A percentile compares a stretch with the other conserved stretches of the same genome.
These are phyloP conservation scores for Rhizoctonia solani DNA, from an alignment of 1,284 basidiomycete species.

Conservation along the genomic window DNA sequence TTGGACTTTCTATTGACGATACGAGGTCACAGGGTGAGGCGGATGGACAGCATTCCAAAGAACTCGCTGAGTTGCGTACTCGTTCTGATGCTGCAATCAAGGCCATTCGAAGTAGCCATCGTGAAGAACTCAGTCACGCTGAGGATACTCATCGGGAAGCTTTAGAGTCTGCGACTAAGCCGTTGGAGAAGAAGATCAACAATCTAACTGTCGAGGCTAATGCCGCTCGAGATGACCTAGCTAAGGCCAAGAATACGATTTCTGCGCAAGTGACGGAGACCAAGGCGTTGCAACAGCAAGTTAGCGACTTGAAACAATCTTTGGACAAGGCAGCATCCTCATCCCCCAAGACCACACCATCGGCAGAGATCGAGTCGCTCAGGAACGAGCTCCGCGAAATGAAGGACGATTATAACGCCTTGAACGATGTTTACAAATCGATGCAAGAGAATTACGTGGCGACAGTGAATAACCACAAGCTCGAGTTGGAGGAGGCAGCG, in stretches of 20 bases:
- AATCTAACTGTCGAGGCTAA: conserved; percentile 69
- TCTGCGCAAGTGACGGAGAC: conserved; percentile 41
- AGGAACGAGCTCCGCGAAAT: conserved; percentile 67
- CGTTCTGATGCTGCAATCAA: conserved; percentile 67
- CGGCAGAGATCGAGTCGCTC: conserved; percentile 58
- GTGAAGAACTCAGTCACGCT: conserved; percentile 60
- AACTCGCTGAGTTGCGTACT: conserved; percentile 68
- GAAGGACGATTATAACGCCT: conserved; percentile 65
- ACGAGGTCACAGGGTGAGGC: conserved; percentile 60
- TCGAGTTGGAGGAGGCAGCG: conserved; percentile 72
- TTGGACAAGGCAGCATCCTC: conserved; percentile 14
- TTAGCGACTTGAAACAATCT: neutral
- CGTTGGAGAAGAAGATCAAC: conserved; percentile 66
- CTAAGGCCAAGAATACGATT: conserved; percentile 67
- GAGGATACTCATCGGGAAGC: conserved; percentile 62
- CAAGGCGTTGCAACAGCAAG: conserved; percentile 16
- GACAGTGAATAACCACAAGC: conserved; percentile 66
- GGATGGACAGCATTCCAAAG: conserved; percentile 63
- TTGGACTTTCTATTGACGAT: conserved; percentile 17
- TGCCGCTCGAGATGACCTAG: conserved; percentile 78
- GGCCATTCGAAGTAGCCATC: conserved; percentile 66
- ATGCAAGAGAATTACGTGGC: conserved; percentile 65
- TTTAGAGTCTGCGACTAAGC: conserved; percentile 60
- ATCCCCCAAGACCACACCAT: conserved; percentile 37
- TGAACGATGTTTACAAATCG: conserved; percentile 62